phyloP scores from a whole-genome alignment of 441 rosid genomes.

The Biscutella laevigata region DNA sequence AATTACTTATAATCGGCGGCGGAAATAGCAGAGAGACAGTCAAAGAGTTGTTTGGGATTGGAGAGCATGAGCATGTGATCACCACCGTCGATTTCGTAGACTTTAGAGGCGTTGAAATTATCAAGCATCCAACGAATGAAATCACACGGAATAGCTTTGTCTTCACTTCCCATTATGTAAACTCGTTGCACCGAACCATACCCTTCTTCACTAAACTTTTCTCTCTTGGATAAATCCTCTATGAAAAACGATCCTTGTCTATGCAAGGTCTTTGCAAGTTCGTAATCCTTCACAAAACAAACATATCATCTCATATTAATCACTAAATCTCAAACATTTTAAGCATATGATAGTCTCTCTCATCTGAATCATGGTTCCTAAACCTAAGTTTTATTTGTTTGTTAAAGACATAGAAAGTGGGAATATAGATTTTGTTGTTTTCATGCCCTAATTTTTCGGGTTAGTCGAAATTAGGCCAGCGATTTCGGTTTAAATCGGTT shows the following conservation, averaged over 20 bases:
- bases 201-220: conserved; percentile 15
- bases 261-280: conserved; percentile 24
- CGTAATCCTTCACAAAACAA: conserved; percentile 16
- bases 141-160: conserved; percentile 25
- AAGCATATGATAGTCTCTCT: too few relatives aligned
- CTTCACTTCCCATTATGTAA: conserved; percentile 25
- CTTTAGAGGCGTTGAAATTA: conserved; percentile 24
- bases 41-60: conserved; percentile 19
- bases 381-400: too few relatives aligned
- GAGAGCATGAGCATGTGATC: conserved; percentile 32
- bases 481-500: too few relatives aligned
- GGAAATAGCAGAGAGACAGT: conserved; percentile 16
- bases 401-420: not conserved
- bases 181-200: conserved; percentile 29
- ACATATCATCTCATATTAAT: not conserved
- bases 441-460: not conserved
- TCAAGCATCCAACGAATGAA: conserved; percentile 29
- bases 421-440: not conserved
- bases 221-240: conserved; percentile 22
- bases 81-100: conserved; percentile 23
- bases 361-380: too few relatives aligned
- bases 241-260: conserved; percentile 26
- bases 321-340: too few relatives aligned
- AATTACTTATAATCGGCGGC: conserved; percentile 1
- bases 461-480: too few relatives aligned